Percentiles rank a stretch among this genome's conserved stretches.
phyloP scores from a whole-genome alignment of 306 rosid species.

The Vicia villosa region DNA sequence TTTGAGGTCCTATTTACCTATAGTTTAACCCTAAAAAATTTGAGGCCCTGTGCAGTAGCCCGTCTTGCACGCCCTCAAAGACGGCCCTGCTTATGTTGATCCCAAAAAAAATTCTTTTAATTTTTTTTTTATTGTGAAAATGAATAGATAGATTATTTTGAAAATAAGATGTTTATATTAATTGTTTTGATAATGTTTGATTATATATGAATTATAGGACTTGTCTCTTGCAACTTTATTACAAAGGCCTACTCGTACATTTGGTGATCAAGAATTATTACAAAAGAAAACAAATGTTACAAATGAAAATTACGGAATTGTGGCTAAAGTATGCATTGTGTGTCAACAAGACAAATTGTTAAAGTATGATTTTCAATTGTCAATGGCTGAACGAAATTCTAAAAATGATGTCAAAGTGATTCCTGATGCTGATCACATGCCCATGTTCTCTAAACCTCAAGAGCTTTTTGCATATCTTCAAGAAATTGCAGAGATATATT shows the following conservation, averaged over 20 bases:
- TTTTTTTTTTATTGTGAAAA: background rate
- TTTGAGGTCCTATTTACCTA: no score
- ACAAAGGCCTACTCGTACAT: constrained; percentile 20
- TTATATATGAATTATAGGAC: constrained; percentile 36
- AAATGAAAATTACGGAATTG: constrained; percentile 41
- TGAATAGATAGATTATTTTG: background rate
- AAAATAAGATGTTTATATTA: no score
- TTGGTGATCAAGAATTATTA: background rate
- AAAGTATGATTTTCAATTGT: constrained; percentile 29
- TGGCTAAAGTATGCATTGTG: constrained; percentile 41
- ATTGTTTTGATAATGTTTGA: no score
- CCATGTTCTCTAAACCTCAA: constrained; percentile 49
- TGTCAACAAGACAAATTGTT: constrained; percentile 37
- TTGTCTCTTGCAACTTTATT: constrained; percentile 39
- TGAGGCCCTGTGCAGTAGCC: no score
- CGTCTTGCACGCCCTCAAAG: no score
- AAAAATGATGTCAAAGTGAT: constrained; percentile 40
- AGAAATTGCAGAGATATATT: constrained; percentile 32
- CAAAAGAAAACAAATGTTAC: constrained; percentile 21
- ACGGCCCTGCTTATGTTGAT: no score
- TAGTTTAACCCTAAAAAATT: no score
- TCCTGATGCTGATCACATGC: constrained; percentile 53
- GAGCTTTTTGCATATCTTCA: no score
- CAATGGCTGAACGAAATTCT: constrained; percentile 44
- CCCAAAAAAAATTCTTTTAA: no score